These are phyloP conservation scores for Scytalidium lignicola DNA, from an alignment of 2,329 filamentous ascomycete species.

Conservation along the genomic window DNA sequence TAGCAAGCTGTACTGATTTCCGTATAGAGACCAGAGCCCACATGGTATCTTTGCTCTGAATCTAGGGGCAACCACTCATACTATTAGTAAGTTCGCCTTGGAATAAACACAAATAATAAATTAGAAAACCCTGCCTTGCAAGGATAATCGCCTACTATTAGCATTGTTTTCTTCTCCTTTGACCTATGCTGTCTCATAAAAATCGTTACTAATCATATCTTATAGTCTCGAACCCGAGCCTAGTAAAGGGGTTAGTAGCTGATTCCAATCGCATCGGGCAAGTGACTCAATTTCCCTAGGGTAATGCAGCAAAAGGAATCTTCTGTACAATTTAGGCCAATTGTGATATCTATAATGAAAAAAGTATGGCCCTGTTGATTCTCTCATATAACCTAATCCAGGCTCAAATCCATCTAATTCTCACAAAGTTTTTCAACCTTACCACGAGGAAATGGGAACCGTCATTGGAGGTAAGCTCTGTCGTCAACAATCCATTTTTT, in stretches of 20 bases:
- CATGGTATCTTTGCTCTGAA: constrained; percentile 24
- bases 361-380: constrained; percentile 11
- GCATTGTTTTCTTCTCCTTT: background rate
- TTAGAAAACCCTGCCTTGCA: background rate
- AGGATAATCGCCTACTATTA: background rate
- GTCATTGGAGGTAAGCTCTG: constrained; percentile 17
- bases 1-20: constrained; percentile 1
- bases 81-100: constrained; percentile 18
- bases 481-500: constrained; percentile 29
- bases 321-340: constrained; percentile 11
- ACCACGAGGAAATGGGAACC: constrained; percentile 18
- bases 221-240: constrained; percentile 18
- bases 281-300: constrained; percentile 11
- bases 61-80: constrained; percentile 19
- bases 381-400: background rate
- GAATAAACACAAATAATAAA: background rate
- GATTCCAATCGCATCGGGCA: background rate
- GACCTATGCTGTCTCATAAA: background rate
- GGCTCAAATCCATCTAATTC: constrained; percentile 5
- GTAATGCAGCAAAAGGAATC: constrained; percentile 21
- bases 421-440: constrained; percentile 23
- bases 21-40: constrained; percentile 17
- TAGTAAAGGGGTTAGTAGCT: constrained; percentile 14
- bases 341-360: constrained; percentile 14
- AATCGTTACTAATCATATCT: background rate